Evolutionary conservation across 1,284 basidiomycete species (phyloP), one percentile per base, ranked within the genome.

Genomic region (Microbotryum silenes-acaulis): DNA sequence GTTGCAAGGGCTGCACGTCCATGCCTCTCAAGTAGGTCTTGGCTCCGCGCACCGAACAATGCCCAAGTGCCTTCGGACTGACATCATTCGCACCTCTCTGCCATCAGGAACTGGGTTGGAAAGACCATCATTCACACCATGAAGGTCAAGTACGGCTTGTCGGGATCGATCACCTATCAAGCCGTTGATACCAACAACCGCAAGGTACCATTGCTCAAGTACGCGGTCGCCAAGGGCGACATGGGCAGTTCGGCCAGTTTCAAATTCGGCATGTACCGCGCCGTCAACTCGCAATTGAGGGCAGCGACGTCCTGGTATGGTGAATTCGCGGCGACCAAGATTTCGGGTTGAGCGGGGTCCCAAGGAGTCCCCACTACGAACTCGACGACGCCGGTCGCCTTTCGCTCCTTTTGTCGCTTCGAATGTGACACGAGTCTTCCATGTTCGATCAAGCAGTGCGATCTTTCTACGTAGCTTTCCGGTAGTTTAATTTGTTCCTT

Each of bases 231-330:
- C 6, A 57, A 27, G 20, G 61, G 60, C 14, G 66, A 67, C 52
- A 67, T 67, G 66, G 66, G 66, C 12, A 46, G 49, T 12, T 52
- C 48, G 2, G 56, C 61, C 6, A 54, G 51, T 21, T 54, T 67
- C 47, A 67, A 67, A 54, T 58, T 50, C 25, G 57, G 63, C 5
- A 50, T 52, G n/a, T 63, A 57, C 20, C 61, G 61, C 8, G 57
- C 53, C 37, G 37, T 42, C 16, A 42, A 42, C 16, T 42, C 37
- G 12, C 37, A 42, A 42, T 4, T 42, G 37, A 42, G 37, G 16
- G 9, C 10, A 42, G 37, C 37, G 37, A 42, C 37, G 4, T 12
- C 37, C 9, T 42, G 37, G 37, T 42, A 42, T 42, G 37, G 37
- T 42, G 37, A 42, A 42, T 42, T 42, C 37, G 5, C 10, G 37